Evolutionary conservation across 345 rosid species (phyloP).

Genomic region (Anastatica hierochuntica): DNA sequence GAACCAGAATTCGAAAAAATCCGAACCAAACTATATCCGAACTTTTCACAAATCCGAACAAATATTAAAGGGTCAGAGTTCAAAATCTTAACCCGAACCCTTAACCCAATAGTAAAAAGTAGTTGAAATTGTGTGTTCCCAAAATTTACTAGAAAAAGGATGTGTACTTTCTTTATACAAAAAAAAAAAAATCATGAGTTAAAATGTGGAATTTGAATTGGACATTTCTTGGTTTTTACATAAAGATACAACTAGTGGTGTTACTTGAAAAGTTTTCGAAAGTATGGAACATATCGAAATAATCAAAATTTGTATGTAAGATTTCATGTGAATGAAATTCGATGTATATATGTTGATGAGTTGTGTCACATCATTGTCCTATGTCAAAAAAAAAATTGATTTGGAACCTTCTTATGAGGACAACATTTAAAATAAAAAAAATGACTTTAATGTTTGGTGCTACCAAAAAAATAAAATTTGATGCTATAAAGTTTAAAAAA

Average conservation of each 20-base stretch:
- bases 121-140: constrained; percentile 8
- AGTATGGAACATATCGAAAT: constrained; percentile 12
- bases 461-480: background rate
- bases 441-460: too few species aligned
- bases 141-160: too few species aligned
- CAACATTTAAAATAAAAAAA: background rate
- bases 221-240: constrained; percentile 14
- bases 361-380: constrained; percentile 26
- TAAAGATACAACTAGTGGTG: constrained; percentile 9
- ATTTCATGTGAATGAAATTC: constrained; percentile 1
- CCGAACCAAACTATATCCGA: too few species aligned
- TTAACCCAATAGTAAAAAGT: too few species aligned
- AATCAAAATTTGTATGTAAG: constrained; percentile 2
- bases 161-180: background rate
- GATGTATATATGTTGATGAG: constrained; percentile 14
- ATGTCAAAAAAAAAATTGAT: constrained; percentile 14
- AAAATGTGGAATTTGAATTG: constrained; percentile 3
- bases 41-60: too few species aligned
- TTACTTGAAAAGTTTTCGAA: constrained; percentile 7
- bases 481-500: background rate
- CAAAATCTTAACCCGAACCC: too few species aligned
- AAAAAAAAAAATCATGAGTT: background rate
- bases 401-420: constrained; percentile 26
- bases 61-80: too few species aligned
- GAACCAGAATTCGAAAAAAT: too few species aligned